Evolutionary conservation across 1,284 basidiomycete species (phyloP), one percentile per base, ranked within the genome.

Genomic region (Flammula alnicola): DNA sequence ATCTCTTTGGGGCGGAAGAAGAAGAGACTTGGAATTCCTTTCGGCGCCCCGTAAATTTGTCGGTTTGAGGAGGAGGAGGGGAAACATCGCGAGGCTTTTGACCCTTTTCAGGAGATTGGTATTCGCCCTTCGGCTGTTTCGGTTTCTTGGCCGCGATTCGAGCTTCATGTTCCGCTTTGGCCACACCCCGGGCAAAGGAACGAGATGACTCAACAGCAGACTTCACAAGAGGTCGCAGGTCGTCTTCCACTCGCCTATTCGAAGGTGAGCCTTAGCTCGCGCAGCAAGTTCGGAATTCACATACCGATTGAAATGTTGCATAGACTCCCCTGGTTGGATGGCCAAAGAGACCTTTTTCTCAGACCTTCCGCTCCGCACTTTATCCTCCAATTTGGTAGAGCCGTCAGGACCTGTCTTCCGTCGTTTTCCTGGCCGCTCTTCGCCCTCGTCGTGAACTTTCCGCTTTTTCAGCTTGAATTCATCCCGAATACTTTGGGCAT

Each of bases 231-330:
- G 81, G 81, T 7, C 83, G 74, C 78, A 91, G 81, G 52, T 79
- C 78, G 44, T 78, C 77, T 59, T 91, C 88, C 3, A 91, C 86
- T 32, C 88, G 77, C 63, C 88, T 89, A 49, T n/a, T n/a, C n/a
- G n/a, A n/a, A 39, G 43, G 23, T 27, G n/a, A 32, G 25, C 44
- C 11, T 19, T 30, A 22, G 20, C 16, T 37, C 37, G 42, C 35
- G 17, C 20, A 47, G 29, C 27, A 26, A 22, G 17, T 30, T 4
- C 7, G 22, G 30, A 43, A 9, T 25, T n/a, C 2, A 70, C 81
- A 49, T 59, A 87, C 88, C 80, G 74, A 63, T 88, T 86, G 64
- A 89, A 91, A 69, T 89, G 84, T 41, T 78, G 74, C 44, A 90
- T 74, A 1, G 86, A 83, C 66, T 91, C 88, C 35, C 84, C 82